Conservation (phyloP, 768 basidiomycete species). For the Lactarius sp. region DNA sequence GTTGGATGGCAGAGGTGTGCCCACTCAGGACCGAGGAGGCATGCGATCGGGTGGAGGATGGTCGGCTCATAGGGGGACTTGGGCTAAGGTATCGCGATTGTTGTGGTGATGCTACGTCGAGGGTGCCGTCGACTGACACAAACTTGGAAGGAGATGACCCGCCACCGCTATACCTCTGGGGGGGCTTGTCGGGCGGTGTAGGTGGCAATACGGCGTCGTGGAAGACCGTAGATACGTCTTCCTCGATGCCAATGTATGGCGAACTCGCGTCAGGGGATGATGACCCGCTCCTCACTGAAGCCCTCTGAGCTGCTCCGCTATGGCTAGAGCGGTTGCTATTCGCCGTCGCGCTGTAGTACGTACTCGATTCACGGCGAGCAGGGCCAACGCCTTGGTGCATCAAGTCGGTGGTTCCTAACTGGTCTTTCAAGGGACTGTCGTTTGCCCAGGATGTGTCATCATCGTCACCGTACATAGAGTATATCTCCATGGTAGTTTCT, state of each 20-base stretch:
- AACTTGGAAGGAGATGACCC: constrained; percentile 3
- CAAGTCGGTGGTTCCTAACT: constrained; percentile 25
- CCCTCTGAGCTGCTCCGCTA: constrained; percentile 35
- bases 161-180: constrained; percentile 1
- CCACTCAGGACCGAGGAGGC: constrained; percentile 1
- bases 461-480: constrained; percentile 80
- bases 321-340: constrained; percentile 21
- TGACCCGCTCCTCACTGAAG: constrained; percentile 32
- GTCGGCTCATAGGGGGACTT: constrained; percentile 22
- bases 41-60: constrained; percentile 19
- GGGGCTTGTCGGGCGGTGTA: background rate
- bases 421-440: constrained; percentile 35
- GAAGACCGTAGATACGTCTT: background rate
- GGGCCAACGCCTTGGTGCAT: constrained; percentile 7
- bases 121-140: constrained; percentile 1
- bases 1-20: background rate
- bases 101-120: constrained; percentile 2
- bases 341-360: constrained; percentile 19
- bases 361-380: constrained; percentile 15
- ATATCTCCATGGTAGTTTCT: constrained; percentile 77
- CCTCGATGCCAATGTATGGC: constrained; percentile 18
- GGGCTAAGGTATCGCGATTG: constrained; percentile 24
- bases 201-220: constrained; percentile 1
- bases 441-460: constrained; percentile 25
- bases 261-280: constrained; percentile 17